Base-by-base conservation (phyloP, 768 basidiomycete genomes). In the Rhodotorula taiwanensis region DNA sequence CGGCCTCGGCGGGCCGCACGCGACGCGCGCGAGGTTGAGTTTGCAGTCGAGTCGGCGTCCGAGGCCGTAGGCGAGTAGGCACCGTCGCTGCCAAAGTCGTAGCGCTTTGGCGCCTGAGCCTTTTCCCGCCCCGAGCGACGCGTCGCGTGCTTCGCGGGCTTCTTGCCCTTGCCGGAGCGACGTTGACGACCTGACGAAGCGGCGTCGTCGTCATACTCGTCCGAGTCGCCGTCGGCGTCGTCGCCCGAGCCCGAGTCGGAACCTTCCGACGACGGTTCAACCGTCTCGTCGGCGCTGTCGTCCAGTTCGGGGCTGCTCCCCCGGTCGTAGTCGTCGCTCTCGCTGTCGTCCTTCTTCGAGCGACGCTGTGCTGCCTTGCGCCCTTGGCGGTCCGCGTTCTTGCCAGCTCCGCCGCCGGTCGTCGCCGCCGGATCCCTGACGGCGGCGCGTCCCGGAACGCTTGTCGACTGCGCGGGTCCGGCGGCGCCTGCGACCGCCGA, bases 1-100 rank as follows among this genome's bases (percentile, higher is more conserved):
- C 10, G 10, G 36, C 36, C 16, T 39, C 36, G 36, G n/a, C n/a
- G n/a, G n/a, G n/a, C 36, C 36, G 36, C 36, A 16, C 36, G 36
- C 9, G 36, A 39, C 16, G 36, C 36, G 36, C 16, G 36, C 10
- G 36, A 39, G 36, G 9, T 39, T 39, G 36, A 16, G 36, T 16
- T 39, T 9, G 36, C 36, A 39, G 36, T 39, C n/a, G 43, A 21
- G 20, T 44, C 33, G n/a, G 44, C 56, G 25, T 51, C 50, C 20
- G 10, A 9, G 4, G 49, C 47, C 31, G 4, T 3, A 25, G 25
- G 18, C 30, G 30, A 14, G 23, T 25, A n/a, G 20, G 16, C 30
- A 27, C 39, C 16, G 23, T 31, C 49, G 41, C 52, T 31, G 31
- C 58, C 58, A 34, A 58, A 58, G 58, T 58, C 49, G 30, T 52